Conservation (phyloP, 139 green algal genomes). For the Axilococcus clingmanii region DNA sequence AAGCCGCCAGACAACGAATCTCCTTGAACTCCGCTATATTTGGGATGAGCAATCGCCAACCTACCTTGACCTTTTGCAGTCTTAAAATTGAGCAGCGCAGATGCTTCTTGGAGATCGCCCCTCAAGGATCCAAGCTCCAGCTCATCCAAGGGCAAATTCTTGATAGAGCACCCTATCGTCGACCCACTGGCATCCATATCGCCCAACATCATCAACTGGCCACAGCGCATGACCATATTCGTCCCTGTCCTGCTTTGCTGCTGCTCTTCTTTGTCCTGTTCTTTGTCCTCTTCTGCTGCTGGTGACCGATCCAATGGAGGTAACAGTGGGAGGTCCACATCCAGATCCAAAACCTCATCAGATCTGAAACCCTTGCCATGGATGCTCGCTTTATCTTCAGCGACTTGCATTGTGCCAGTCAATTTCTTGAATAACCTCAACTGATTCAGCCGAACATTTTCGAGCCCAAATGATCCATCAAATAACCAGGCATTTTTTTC, state of each 20-base stretch:
- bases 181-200: slow-evolving; percentile 15
- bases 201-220: slow-evolving; percentile 25
- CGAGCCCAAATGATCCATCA: slow-evolving; percentile 35
- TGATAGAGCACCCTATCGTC: slow-evolving; percentile 18
- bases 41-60: slow-evolving; percentile 37
- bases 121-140: slow-evolving; percentile 77
- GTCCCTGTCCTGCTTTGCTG: slow-evolving; percentile 14
- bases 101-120: slow-evolving; percentile 51
- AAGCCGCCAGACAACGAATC: slow-evolving; percentile 41
- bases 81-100: slow-evolving; percentile 61
- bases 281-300: background rate
- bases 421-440: slow-evolving; percentile 45
- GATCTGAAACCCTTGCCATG: slow-evolving; percentile 27
- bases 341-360: slow-evolving; percentile 58
- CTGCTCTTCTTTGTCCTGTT: background rate
- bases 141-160: slow-evolving; percentile 68
- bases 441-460: slow-evolving; percentile 57
- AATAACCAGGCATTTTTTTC: slow-evolving; percentile 12
- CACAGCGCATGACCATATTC: slow-evolving; percentile 37
- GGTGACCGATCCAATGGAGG: background rate
- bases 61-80: slow-evolving; percentile 36
- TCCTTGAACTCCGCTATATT: slow-evolving; percentile 59
- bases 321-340: slow-evolving; percentile 41
- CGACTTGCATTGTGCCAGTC: slow-evolving; percentile 27
- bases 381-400: slow-evolving; percentile 16